These are phyloP conservation scores for Lactarius vividus DNA, from an alignment of 768 basidiomycete genomes.

Conservation along the genomic window DNA sequence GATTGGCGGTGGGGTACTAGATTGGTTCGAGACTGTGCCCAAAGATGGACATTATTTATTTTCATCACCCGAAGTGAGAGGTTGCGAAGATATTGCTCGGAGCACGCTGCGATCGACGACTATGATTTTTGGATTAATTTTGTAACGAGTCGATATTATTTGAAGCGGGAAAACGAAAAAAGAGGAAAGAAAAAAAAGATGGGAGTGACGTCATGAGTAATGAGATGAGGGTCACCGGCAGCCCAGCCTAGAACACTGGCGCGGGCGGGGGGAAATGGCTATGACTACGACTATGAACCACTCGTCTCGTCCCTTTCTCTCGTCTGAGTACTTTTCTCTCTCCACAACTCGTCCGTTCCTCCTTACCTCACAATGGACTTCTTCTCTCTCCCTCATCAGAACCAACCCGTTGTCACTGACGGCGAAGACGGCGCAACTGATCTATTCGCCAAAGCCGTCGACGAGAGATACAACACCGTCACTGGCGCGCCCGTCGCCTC, in stretches of 20 bases:
- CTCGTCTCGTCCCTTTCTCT: background rate
- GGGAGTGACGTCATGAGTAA: conserved; percentile 22
- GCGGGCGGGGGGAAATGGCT: conserved; percentile 14
- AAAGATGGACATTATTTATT: background rate
- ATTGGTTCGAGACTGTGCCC: conserved; percentile 20
- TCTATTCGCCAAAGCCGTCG: conserved; percentile 56
- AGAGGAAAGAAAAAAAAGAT: background rate
- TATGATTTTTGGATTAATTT: background rate
- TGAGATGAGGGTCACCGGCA: background rate
- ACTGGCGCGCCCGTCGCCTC: conserved; percentile 30
- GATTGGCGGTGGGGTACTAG: conserved; percentile 15
- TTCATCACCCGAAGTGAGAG: background rate
- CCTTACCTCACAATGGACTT: conserved; percentile 24
- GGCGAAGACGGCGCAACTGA: conserved; percentile 35
- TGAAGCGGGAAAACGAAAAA: background rate
- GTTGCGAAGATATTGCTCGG: background rate
- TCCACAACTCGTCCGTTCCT: background rate
- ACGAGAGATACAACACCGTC: conserved; percentile 40
- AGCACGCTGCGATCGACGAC: background rate
- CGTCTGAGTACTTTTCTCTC: conserved; percentile 5
- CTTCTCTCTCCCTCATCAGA: conserved; percentile 27
- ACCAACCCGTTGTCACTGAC: conserved; percentile 14
- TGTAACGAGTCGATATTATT: background rate
- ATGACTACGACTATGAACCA: conserved; percentile 5
- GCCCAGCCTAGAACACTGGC: conserved; percentile 23